These are phyloP conservation scores for Solanum medicagineum DNA, from an alignment of 257 asterid species.

Conservation along the genomic window DNA sequence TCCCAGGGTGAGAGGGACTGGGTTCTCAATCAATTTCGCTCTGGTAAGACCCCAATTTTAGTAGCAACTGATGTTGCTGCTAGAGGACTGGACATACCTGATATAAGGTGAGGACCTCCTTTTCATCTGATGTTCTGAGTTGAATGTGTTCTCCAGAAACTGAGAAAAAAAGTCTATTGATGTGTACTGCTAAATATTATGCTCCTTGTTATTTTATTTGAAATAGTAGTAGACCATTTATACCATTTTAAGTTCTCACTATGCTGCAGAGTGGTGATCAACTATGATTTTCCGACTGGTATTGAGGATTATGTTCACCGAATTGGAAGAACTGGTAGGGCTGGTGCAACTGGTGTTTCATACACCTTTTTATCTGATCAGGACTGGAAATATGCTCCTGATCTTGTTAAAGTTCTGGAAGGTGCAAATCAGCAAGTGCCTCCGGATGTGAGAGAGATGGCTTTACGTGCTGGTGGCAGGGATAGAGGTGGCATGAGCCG, in stretches of 20 bases:
- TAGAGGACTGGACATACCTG: constrained; percentile 87
- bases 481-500: constrained; percentile 70
- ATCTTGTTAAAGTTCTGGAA: constrained; percentile 73
- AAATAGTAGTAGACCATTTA: neutral
- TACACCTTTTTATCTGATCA: constrained; percentile 88
- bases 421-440: constrained; percentile 95
- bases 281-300: constrained; percentile 87
- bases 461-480: constrained; percentile 63
- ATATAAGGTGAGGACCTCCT: constrained; percentile 46
- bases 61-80: constrained; percentile 99
- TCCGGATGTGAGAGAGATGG: constrained; percentile 72
- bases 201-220: neutral
- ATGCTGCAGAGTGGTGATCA: constrained; percentile 63
- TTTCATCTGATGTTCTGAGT: neutral
- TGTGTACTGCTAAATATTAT: neutral
- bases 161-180: neutral
- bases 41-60: constrained; percentile 74
- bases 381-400: constrained; percentile 90
- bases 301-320: constrained; percentile 96
- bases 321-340: constrained; percentile 95
- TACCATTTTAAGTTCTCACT: neutral
- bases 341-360: constrained; percentile 89
- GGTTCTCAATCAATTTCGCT: constrained; percentile 83
- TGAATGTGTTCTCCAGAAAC: neutral
- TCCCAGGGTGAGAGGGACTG: constrained; percentile 89